Percentiles rank a stretch among this genome's conserved stretches.
Evolutionary conservation across 1,284 basidiomycete species (phyloP).

Genomic region (Entoloma clypeatum): DNA sequence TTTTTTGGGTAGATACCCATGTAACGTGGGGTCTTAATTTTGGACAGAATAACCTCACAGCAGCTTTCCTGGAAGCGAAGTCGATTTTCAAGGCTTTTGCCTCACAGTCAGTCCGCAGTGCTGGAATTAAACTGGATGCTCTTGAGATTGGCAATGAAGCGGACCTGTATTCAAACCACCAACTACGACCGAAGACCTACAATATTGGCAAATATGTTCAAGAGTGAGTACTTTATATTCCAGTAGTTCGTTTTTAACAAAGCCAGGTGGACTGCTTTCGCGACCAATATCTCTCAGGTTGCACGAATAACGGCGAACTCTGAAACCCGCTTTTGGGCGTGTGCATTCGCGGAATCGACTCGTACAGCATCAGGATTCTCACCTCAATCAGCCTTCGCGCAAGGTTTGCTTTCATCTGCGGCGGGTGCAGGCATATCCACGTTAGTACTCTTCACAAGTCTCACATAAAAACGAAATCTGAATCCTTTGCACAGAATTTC

Average conservation of each 20-base stretch:
- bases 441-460: conserved; percentile 24
- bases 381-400: conserved; percentile 47
- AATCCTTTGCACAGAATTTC: conserved; percentile 44
- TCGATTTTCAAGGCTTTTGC: conserved; percentile 56
- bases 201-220: conserved; percentile 48
- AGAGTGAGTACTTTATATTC: conserved; percentile 37
- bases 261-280: conserved; percentile 36
- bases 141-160: conserved; percentile 67
- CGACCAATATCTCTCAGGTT: conserved; percentile 30
- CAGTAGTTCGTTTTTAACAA: not conserved
- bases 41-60: conserved; percentile 53
- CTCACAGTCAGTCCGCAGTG: conserved; percentile 37
- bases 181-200: conserved; percentile 41
- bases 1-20: conserved; percentile 40
- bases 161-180: conserved; percentile 53
- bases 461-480: not conserved
- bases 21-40: conserved; percentile 70
- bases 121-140: conserved; percentile 49
- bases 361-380: conserved; percentile 48
- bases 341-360: conserved; percentile 47
- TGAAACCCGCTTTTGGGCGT: conserved; percentile 46
- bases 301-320: conserved; percentile 27
- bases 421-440: conserved; percentile 39
- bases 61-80: conserved; percentile 52
- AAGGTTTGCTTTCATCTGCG: conserved; percentile 37